phyloP scores from a whole-genome alignment of 1,139 yeast species.

The Taiozyma sp. region DNA sequence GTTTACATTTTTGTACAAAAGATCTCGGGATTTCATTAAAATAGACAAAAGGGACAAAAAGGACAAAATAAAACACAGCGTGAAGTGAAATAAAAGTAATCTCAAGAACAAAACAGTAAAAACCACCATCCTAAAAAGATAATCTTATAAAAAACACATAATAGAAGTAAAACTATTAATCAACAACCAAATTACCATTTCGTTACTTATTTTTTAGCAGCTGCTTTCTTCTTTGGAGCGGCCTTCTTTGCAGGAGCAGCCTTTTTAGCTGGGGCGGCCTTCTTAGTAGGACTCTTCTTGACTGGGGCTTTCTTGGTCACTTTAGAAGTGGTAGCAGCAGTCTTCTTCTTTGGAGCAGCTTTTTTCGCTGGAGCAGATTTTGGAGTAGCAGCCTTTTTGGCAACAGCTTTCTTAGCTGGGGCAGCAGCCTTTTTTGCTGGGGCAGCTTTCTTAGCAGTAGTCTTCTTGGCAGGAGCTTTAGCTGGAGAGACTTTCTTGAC shows the following conservation, averaged over 20 bases:
- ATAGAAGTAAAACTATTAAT: constrained; percentile 1
- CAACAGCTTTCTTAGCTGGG: constrained; percentile 21
- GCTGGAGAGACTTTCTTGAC: constrained; percentile 7
- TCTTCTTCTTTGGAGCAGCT: constrained; percentile 24
- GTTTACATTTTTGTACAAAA: background rate
- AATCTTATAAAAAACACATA: background rate
- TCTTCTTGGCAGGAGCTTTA: constrained; percentile 14
- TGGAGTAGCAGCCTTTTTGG: constrained; percentile 25
- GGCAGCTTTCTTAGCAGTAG: constrained; percentile 21
- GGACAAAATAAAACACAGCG: background rate
- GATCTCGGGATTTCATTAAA: background rate
- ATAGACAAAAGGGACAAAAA: constrained; percentile 1
- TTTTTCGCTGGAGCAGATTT: constrained; percentile 24
- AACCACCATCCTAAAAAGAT: background rate
- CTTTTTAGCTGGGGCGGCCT: constrained; percentile 6
- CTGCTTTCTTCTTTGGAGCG: constrained; percentile 7
- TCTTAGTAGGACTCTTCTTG: constrained; percentile 2
- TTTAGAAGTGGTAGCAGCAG: constrained; percentile 19
- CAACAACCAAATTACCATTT: background rate
- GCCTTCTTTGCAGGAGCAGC: constrained; percentile 6
- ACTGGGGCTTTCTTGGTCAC: constrained; percentile 10
- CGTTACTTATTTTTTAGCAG: constrained; percentile 5
- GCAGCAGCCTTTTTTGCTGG: constrained; percentile 6
- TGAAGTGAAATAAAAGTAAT: constrained; percentile 2
- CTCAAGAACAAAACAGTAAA: constrained; percentile 1